Percentiles rank a stretch among this genome's conserved stretches.
These are phyloP conservation scores for Taphrina flavorubra DNA, from an alignment of 1,139 yeast genomes.

Conservation along the genomic window DNA sequence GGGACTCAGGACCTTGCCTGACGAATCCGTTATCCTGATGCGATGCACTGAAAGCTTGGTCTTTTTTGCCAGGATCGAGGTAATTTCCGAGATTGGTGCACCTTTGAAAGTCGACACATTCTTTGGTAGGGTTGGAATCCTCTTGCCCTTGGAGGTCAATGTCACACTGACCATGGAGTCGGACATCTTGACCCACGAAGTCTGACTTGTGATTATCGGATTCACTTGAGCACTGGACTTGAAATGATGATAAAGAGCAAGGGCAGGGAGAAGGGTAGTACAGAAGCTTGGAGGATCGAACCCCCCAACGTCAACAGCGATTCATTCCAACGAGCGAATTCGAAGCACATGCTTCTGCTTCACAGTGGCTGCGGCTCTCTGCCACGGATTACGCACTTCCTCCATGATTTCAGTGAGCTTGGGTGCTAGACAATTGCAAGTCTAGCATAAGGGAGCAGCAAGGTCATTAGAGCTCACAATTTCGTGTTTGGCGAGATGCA, in stretches of 20 bases:
- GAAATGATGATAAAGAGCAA: no score
- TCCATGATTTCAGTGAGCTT: no score
- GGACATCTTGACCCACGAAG: neutral
- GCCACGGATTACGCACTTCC: neutral
- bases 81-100: constrained; percentile 37
- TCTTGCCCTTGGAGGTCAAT: constrained; percentile 38
- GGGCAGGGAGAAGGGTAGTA: no score
- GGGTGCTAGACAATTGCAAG: no score
- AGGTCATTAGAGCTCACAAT: neutral
- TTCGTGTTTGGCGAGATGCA: neutral
- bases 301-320: neutral
- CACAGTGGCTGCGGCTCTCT: neutral
- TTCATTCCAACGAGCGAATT: no score
- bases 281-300: neutral
- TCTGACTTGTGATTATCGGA: no score
- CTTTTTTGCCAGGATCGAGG: constrained; percentile 47
- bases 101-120: constrained; percentile 32
- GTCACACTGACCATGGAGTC: constrained; percentile 39
- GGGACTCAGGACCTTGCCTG: constrained; percentile 47
- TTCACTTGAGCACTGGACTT: no score
- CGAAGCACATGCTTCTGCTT: neutral
- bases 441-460: neutral
- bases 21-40: constrained; percentile 51
- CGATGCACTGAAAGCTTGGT: constrained; percentile 51
- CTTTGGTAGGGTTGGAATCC: constrained; percentile 31